Percentiles rank a stretch among this genome's conserved stretches.
phyloP scores from a whole-genome alignment of 805 yeast genomes.

The Candida endomychidarum region DNA sequence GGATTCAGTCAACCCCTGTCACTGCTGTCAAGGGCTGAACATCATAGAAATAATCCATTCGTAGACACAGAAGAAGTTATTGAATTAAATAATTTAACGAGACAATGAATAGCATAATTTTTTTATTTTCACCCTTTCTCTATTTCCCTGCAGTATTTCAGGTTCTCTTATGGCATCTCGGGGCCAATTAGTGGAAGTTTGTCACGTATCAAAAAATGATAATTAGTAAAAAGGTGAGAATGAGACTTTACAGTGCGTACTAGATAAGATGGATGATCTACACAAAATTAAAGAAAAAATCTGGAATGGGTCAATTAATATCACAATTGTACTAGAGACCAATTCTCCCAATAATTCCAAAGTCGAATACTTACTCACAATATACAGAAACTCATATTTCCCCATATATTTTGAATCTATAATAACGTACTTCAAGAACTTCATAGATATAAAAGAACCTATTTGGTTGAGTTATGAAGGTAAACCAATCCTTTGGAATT shows the following conservation, averaged over 20 bases:
- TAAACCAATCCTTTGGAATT: conserved; percentile 71
- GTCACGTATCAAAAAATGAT: too few species aligned
- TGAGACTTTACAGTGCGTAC: too few species aligned
- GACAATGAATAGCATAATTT: conserved; percentile 3
- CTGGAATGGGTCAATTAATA: conserved; percentile 58
- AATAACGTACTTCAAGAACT: conserved; percentile 36
- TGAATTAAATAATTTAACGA: conserved; percentile 10
- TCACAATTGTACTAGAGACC: conserved; percentile 16
- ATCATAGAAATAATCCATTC: conserved; percentile 3
- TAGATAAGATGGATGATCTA: conserved; percentile 4
- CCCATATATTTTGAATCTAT: conserved; percentile 42
- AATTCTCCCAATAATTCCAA: background rate
- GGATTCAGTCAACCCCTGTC: conserved; percentile 8
- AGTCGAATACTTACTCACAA: conserved; percentile 5
- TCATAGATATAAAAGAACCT: conserved; percentile 19
- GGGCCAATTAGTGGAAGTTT: too few species aligned
- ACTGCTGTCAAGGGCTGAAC: background rate
- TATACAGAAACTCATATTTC: conserved; percentile 52
- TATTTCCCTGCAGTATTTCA: too few species aligned
- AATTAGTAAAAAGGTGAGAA: too few species aligned
- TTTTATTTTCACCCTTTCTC: too few species aligned
- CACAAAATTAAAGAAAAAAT: conserved; percentile 32
- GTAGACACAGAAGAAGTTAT: conserved; percentile 2
- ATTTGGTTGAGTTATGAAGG: conserved; percentile 69
- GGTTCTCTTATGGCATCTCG: too few species aligned